Base-by-base conservation (phyloP, 2,329 filamentous ascomycete species). In the Hymenoscyphus occultus region DNA sequence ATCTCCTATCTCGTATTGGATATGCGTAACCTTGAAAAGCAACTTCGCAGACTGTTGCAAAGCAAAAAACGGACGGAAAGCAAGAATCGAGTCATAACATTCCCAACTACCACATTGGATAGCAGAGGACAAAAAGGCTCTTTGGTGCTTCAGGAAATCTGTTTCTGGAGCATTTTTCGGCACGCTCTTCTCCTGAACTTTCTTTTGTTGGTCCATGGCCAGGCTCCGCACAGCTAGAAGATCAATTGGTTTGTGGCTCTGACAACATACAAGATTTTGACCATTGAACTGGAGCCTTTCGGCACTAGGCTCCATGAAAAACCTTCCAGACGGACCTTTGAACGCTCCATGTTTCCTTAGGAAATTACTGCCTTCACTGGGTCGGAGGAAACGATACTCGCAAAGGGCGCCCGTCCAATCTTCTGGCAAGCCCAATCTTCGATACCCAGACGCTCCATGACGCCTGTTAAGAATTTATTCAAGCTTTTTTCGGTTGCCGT, bases 401-500 rank as follows among this genome's bases (percentile, higher is more conserved):
- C 83, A 67, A 76, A 77, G 10, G 70, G 64, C 62, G 78, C 81
- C 40, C 71, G 71, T n/a, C 65, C 71, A 13, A 64, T 71, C 67
- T 83, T 83, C 51, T 80, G 76, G 56, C 78, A 78, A 42, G 79
- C 73, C 68, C 76, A 83, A 28, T 75, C 71, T 10, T 75, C 59
- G 63, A 83, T 78, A 6, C 71, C 72, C 12, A 80, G 76, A 1
- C 71, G 63, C 12, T 63, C 67, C 13, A 84, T 72, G 12, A 74
- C 71, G 1, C 74, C 71, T 12, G 71, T 68, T 35, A 84, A 77
- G 57, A 76, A 78, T 0, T 75, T 67, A n/a, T 75, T 71, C 12
- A 84, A 66, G 45, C 79, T 74, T 28, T 78, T 75, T 22, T 78
- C 74, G 7, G 78, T 82, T 42, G 77, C 71, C 39, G 77, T 71